Base-by-base conservation (phyloP, 768 basidiomycete genomes). In the Kwoniella sp. region DNA sequence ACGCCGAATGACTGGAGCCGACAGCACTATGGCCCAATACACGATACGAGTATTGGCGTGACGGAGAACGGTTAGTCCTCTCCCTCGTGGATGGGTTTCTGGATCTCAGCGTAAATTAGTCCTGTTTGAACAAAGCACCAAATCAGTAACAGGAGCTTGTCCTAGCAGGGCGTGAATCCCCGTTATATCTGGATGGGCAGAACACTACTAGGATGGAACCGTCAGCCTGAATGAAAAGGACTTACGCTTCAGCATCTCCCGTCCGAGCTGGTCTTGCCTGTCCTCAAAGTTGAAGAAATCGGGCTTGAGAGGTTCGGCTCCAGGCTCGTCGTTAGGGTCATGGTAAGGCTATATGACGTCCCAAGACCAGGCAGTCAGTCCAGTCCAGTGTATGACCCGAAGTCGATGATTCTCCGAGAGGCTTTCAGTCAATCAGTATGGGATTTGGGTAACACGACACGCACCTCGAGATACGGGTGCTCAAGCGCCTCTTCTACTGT, bases 251-350 rank as follows among this genome's bases (percentile, higher is more conserved):
- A 82, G 66, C 65, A 79, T 74, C 57, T 81, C 78, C 56, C 81
- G 65, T 55, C 69, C 77, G 29, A 76, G 64, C 62, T 77, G 69
- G 50, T 82, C 79, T 58, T 79, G 74, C 23, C 67, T 55, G 48
- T 76, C 68, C 58, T 81, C 79, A 66, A 83, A 83, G 62, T 80
- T 67, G 75, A 83, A 82, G 68, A 82, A 83, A 45, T 81, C 81
- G 13, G 79, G 70, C 20, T 77, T 76, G 28, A 83, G 72, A 1
- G 79, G 75, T 29, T 71, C 72, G 1, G 93, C 92, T 1, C 86
- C 85, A 0, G 94, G 93, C 76, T 96, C 93, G 76, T 97, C 93
- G 13, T 87, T 86, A 5, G 89, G 86, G 74, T 95, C 93, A 68
- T 94, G 92, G 72, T 93, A 93, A 0, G 91, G 87, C 90, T 90